These are phyloP conservation scores for Bolboschoenoplectus hybrid DNA, from an alignment of 202 grass and related monocot species.

Conservation along the genomic window DNA sequence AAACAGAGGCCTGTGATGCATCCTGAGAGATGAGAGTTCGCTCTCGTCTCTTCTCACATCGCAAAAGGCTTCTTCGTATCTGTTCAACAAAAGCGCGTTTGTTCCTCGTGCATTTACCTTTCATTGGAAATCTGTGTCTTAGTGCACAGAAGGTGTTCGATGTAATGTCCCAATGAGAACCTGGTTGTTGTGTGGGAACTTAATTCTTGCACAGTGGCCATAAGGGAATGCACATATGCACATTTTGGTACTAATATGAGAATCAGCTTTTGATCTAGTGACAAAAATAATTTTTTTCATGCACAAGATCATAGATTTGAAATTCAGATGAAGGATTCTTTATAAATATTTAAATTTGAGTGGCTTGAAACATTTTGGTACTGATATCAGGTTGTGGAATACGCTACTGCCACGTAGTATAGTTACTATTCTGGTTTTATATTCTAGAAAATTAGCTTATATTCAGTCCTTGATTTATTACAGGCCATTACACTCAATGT, in stretches of 20 bases:
- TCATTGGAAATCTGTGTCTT: background rate
- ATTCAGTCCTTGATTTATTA: background rate
- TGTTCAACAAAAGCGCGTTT: background rate
- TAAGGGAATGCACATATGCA: background rate
- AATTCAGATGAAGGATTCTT: too few relatives aligned
- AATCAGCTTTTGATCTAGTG: too few relatives aligned
- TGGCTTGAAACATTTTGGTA: background rate
- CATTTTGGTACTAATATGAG: background rate
- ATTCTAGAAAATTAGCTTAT: background rate
- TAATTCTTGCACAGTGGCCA: background rate
- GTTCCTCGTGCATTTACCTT: background rate
- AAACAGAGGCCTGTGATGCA: too few relatives aligned
- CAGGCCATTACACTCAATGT: constrained; percentile 25
- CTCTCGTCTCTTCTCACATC: too few relatives aligned
- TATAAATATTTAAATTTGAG: too few relatives aligned
- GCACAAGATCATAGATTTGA: too few relatives aligned
- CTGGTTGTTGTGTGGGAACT: background rate
- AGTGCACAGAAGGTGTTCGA: constrained; percentile 13
- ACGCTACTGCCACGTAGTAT: background rate
- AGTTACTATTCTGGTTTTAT: background rate
- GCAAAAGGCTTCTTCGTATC: background rate
- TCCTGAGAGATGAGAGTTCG: too few relatives aligned
- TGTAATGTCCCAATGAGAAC: background rate
- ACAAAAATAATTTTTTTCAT: too few relatives aligned
- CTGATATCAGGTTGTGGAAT: background rate